Conservation (phyloP, 2,329 filamentous ascomycete genomes). For the Talaromyces sp. region DNA sequence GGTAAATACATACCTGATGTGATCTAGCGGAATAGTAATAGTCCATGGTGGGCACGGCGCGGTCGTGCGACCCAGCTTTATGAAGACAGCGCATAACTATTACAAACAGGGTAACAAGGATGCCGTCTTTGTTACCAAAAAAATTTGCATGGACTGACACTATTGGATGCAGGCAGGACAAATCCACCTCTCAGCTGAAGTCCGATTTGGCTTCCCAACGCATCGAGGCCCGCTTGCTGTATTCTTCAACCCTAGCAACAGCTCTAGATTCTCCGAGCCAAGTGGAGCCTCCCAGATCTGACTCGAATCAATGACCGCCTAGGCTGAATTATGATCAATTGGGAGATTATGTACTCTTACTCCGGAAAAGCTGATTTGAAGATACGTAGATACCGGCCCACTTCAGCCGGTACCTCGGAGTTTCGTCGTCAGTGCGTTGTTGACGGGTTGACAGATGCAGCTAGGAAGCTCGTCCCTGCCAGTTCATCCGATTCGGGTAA, state of each 20-base stretch:
- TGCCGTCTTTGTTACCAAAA: neutral
- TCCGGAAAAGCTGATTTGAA: neutral
- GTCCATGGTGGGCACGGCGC: too few relatives aligned
- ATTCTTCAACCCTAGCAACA: neutral
- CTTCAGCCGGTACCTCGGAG: neutral
- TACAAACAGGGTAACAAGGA: neutral
- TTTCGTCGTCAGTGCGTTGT: neutral
- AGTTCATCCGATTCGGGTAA: neutral
- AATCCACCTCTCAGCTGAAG: neutral
- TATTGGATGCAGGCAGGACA: neutral
- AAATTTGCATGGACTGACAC: neutral
- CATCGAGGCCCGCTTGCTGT: neutral
- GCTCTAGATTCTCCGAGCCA: neutral
- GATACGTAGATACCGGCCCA: neutral
- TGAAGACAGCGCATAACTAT: neutral
- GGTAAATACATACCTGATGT: neutral
- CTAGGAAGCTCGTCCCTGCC: neutral
- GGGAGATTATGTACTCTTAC: neutral
- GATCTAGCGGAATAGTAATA: neutral
- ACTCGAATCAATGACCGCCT: neutral
- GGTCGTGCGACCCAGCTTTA: neutral
- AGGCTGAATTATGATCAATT: too few relatives aligned
- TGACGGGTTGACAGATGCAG: neutral
- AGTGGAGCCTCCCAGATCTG: neutral
- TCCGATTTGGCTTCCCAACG: neutral